A percentile compares a stretch with the other conserved stretches of the same genome.
Evolutionary conservation across 441 rosid genomes (phyloP).

Genomic region (Raphanus hybrid): DNA sequence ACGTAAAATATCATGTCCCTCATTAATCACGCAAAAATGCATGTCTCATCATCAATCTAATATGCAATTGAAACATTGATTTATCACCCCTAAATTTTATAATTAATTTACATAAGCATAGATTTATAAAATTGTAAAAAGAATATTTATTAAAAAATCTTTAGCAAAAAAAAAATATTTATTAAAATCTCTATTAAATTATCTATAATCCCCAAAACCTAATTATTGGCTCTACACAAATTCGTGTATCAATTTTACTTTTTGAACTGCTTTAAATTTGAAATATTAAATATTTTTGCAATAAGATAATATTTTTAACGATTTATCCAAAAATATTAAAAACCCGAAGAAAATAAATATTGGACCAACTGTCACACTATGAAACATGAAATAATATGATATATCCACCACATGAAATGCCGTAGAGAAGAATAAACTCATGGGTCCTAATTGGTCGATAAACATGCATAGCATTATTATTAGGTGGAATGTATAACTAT

Average conservation of each 20-base stretch:
- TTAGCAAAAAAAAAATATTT: too few relatives aligned
- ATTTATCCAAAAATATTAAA: neutral
- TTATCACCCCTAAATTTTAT: too few relatives aligned
- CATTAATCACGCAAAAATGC: conserved; percentile 16
- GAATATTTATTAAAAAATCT: too few relatives aligned
- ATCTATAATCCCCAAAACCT: too few relatives aligned
- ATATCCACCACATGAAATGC: conserved; percentile 44
- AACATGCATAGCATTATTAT: conserved; percentile 39
- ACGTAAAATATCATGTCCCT: neutral
- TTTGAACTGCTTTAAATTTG: neutral
- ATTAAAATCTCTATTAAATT: too few relatives aligned
- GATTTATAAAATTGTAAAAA: too few relatives aligned
- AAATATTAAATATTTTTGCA: neutral
- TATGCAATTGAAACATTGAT: too few relatives aligned
- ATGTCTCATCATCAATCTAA: neutral
- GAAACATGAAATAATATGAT: conserved; percentile 25
- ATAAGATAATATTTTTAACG: neutral
- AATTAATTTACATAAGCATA: too few relatives aligned
- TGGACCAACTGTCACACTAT: conserved; percentile 29
- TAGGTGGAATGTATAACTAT: conserved; percentile 2
- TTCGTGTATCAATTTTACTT: neutral
- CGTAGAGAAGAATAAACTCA: conserved; percentile 34
- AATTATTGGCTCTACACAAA: too few relatives aligned
- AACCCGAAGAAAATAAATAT: conserved; percentile 10
- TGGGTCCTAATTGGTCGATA: conserved; percentile 38